Base-by-base conservation (phyloP, 2,329 filamentous ascomycete genomes). In the Neonectria hederae region DNA sequence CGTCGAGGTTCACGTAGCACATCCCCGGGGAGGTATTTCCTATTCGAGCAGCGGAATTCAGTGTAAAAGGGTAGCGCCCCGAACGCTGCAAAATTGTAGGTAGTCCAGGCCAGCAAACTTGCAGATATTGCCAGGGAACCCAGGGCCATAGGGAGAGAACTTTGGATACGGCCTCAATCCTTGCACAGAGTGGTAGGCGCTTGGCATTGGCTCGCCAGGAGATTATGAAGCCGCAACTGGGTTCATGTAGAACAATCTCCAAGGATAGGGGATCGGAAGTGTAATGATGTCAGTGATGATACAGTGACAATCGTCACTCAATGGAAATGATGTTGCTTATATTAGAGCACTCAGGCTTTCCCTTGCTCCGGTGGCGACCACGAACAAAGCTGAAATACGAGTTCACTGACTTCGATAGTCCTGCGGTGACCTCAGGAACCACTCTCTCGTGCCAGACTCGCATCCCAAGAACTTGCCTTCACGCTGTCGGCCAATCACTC, bases 1-100 rank as follows among this genome's bases (percentile, higher is more conserved):
- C 67, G 68, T 70, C 63, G 56, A 28, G 21, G 30, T 14, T 28
- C 8, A 42, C 55, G 69, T 70, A 42, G 56, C 67, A 72, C 67
- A 17, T 40, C 14, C 14, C 42, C 22, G 59, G 58, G 67, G 67
- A 70, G 65, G 65, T 62, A 24, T 43, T 62, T 59, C 65, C 69
- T 60, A 26, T 69, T 70, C 46, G 51, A 63, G 65, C 63, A 72
- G 46, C 52, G 42, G 54, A 49, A 49, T 57, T 53, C 49, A 59
- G 43, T 71, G 63, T 63, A 63, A 62, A 64, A 64, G 64, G 59
- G 21, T 45, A 52, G 42, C 42, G n/a, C 63, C 40, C 28, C 26
- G 61, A 66, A 62, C 49, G 54, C 43, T 42, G 9, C 21, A 45
- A 35, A 30, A n/a, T 22, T 21, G 2, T 6, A 35, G 26, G 6